phyloP scores from a whole-genome alignment of 2,329 filamentous ascomycete species.

The Fonsecaea erecta region DNA sequence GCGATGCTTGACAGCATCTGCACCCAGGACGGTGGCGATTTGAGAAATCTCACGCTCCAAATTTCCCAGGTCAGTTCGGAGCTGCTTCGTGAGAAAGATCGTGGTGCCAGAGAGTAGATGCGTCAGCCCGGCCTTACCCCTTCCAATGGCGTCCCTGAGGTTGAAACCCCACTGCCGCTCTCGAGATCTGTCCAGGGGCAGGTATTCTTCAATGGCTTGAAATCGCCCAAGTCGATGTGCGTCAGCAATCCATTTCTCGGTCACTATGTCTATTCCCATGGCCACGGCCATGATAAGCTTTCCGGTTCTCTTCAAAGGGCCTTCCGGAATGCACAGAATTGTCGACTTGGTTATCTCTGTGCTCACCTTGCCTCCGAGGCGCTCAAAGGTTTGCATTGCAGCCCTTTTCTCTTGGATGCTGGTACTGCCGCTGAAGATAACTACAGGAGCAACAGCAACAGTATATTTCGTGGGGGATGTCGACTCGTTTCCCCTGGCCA shows the following conservation, averaged over 20 bases:
- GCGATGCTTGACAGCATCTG: conserved; percentile 23
- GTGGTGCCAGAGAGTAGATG: conserved; percentile 34
- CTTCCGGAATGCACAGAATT: conserved; percentile 45
- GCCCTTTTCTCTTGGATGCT: conserved; percentile 21
- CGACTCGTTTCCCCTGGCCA: background rate
- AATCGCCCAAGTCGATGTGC: conserved; percentile 45
- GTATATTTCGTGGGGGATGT: background rate
- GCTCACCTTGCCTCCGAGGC: conserved; percentile 22
- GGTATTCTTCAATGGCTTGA: conserved; percentile 43
- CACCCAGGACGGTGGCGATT: conserved; percentile 29
- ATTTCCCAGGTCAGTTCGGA: conserved; percentile 43
- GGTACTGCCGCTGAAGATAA: conserved; percentile 24
- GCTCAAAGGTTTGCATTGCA: conserved; percentile 20
- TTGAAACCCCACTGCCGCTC: conserved; percentile 49
- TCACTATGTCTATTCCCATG: conserved; percentile 52
- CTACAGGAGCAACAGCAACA: background rate
- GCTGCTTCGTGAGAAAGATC: conserved; percentile 48
- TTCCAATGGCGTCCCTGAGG: conserved; percentile 40
- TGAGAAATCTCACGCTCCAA: conserved; percentile 23
- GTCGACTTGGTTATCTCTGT: conserved; percentile 28
- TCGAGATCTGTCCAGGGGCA: conserved; percentile 42
- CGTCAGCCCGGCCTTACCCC: conserved; percentile 39
- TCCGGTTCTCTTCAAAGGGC: conserved; percentile 48
- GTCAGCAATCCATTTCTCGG: conserved; percentile 52
- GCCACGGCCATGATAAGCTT: conserved; percentile 54